Evolutionary conservation across 2,329 filamentous ascomycete genomes (phyloP).

Genomic region (Ophiostoma australiae): DNA sequence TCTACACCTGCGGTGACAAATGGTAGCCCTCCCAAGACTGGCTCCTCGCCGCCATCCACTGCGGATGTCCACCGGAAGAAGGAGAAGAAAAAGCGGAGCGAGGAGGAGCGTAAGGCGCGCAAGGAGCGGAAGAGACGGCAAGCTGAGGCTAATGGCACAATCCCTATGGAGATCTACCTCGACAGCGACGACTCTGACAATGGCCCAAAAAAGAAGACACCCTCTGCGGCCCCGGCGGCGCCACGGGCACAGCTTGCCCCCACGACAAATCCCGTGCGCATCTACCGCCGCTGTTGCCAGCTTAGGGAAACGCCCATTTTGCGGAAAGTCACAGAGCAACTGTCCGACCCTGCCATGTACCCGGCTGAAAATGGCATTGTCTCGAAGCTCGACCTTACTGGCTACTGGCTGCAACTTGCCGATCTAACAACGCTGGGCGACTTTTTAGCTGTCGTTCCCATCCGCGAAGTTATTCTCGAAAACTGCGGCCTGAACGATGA

Average conservation of each 20-base stretch:
- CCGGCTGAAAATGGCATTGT: conserved; percentile 68
- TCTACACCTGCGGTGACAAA: conserved; percentile 1
- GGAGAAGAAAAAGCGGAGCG: conserved; percentile 93
- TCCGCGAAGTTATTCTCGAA: conserved; percentile 79
- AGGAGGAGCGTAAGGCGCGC: conserved; percentile 85
- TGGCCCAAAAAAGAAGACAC: conserved; percentile 23
- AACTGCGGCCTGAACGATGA: conserved; percentile 85
- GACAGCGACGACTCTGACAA: conserved; percentile 57
- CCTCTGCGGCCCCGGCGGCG: conserved; percentile 34
- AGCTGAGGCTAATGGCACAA: conserved; percentile 79
- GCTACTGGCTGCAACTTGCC: conserved; percentile 74
- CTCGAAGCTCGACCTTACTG: conserved; percentile 74
- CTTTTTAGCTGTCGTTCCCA: conserved; percentile 87
- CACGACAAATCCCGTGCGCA: conserved; percentile 84
- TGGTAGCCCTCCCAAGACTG: not conserved
- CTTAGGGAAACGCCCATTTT: conserved; percentile 86
- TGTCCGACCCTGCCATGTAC: conserved; percentile 64
- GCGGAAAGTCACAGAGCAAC: conserved; percentile 85
- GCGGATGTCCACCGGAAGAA: conserved; percentile 62
- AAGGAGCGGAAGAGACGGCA: conserved; percentile 82
- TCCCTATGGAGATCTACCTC: conserved; percentile 76
- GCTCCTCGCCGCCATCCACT: conserved; percentile 25
- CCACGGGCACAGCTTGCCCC: conserved; percentile 60
- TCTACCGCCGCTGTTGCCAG: conserved; percentile 93
- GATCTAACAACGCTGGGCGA: conserved; percentile 87